Percentiles rank a stretch among this genome's conserved stretches.
phyloP scores from a whole-genome alignment of 164 flowering plant genomes.

The Warburgia ugandensis region DNA sequence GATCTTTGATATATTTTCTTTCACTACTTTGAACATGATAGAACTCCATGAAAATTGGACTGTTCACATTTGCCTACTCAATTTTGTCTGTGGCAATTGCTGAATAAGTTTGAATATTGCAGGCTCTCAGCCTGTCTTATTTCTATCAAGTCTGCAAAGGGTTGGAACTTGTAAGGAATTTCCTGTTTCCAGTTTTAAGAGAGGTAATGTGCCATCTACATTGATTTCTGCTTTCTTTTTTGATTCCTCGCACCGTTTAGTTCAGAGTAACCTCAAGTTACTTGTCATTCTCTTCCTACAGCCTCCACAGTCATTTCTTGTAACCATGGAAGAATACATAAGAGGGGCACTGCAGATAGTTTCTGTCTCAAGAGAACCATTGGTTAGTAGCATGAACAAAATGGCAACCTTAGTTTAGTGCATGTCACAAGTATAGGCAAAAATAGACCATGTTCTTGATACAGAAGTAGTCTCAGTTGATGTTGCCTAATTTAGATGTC shows the following conservation, averaged over 20 bases:
- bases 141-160: conserved; percentile 94
- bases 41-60: too few relatives aligned
- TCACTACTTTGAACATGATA: too few relatives aligned
- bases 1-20: too few relatives aligned
- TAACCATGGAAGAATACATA: conserved; percentile 98
- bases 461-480: too few relatives aligned
- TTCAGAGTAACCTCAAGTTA: neutral
- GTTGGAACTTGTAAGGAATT: conserved; percentile 95
- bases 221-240: neutral
- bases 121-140: conserved; percentile 87
- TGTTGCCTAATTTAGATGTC: too few relatives aligned
- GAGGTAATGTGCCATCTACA: conserved; percentile 48
- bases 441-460: too few relatives aligned
- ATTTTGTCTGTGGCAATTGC: neutral
- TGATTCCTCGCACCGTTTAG: neutral
- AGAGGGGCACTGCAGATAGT: conserved; percentile 95
- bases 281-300: conserved; percentile 19
- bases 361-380: conserved; percentile 54
- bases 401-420: too few relatives aligned
- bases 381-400: too few relatives aligned
- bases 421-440: too few relatives aligned
- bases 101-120: conserved; percentile 20
- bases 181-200: conserved; percentile 87
- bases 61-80: too few relatives aligned
- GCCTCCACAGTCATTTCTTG: conserved; percentile 97